Evolutionary conservation across 1,284 basidiomycete genomes (phyloP), one percentile per base, ranked within the genome.

Genomic region (Boletus semigastroideus): DNA sequence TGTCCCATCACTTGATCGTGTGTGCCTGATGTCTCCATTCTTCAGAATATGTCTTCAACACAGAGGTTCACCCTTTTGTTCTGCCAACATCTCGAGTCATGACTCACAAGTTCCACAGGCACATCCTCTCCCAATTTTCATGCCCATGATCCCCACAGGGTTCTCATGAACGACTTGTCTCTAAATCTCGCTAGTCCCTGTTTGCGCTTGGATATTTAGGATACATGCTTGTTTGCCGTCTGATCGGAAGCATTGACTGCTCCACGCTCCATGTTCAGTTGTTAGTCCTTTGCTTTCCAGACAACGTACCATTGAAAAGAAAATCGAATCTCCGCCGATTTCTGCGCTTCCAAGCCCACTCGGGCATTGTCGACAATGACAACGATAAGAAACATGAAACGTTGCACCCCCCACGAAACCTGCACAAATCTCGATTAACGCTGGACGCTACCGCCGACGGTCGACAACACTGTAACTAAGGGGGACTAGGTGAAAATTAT

Each of bases 21-120:
- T 38, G 30, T 52, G 30, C 25, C 52, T 59, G 37, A 62, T 43
- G 11, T 13, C 43, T 30, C 52, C 31, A 33, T 44, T 36, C 17
- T 38, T 16, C 54, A 92, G 90, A 87, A 67, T 89, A 90, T 68
- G 92, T 98, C n/a, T 89, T 97, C 72, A 98, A 97, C 65, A 98
- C 95, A 4, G 94, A 96, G 76, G 88, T 87, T 16, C 31, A 31
- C n/a, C 58, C 54, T 75, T 65, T 45, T 33, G 0, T 48, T 41
- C 46, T 49, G 37, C 42, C 45, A 49, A 44, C 48, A 75, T 74
- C 75, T 73, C 75, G 3, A 14, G 9, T 58, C 20, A 25, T 33
- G 34, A 13, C 50, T 49, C 28, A 42, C 47, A n/a, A 1, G 14
- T 37, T 46, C 25, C 40, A 34, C 58, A 85, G 83, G 86, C 83